Conservation (phyloP, 176 grass and related monocot species). For the Oryza meyeriana region DNA sequence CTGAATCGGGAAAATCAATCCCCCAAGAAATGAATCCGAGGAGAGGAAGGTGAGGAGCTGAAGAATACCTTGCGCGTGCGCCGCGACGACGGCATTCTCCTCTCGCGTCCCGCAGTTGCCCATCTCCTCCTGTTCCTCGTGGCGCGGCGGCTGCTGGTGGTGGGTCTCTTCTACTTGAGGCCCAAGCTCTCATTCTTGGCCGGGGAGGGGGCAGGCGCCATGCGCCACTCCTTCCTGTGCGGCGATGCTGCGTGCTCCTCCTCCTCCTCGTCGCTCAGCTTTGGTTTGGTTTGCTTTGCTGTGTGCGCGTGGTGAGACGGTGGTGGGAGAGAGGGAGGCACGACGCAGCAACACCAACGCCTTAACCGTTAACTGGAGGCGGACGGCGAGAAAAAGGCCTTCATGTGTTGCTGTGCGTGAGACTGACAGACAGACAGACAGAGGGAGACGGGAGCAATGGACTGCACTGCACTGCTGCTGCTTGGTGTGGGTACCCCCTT, state of each 20-base stretch:
- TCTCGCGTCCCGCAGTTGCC: constrained; percentile 95
- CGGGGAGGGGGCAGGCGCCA: background rate
- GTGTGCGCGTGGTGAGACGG: background rate
- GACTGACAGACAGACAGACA: background rate
- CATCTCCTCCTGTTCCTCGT: constrained; percentile 43
- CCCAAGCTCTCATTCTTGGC: constrained; percentile 1
- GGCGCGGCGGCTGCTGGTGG: background rate
- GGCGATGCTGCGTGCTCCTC: background rate
- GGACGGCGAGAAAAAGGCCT: background rate
- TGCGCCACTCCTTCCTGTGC: background rate
- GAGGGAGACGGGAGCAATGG: background rate
- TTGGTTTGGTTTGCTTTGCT: background rate
- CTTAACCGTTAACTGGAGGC: background rate
- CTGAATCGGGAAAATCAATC: background rate
- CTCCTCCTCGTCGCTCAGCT: background rate
- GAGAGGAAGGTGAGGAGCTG: background rate
- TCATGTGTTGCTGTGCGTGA: background rate
- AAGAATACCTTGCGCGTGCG: constrained; percentile 82
- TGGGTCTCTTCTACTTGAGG: background rate
- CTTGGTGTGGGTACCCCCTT: background rate
- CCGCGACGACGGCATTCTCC: constrained; percentile 98
- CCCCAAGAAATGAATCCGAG: background rate
- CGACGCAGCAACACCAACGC: background rate
- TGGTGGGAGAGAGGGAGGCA: no score
- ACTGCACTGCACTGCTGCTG: background rate